These are phyloP conservation scores for Ustilago xerochloae DNA, from an alignment of 1,284 basidiomycete species.

Conservation along the genomic window DNA sequence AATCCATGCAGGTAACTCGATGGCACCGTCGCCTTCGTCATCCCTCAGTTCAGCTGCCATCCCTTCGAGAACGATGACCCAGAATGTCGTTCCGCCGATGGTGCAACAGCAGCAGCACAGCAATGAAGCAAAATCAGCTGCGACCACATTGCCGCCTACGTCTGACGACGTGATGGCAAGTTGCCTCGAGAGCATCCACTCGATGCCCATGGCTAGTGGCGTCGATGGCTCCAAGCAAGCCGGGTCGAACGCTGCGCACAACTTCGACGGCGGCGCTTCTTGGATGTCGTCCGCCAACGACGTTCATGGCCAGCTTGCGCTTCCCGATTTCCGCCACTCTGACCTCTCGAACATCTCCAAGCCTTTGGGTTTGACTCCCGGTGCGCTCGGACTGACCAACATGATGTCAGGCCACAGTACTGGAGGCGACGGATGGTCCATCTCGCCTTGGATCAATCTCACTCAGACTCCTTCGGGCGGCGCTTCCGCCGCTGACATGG, in stretches of 20 bases:
- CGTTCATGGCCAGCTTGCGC: slow-evolving; percentile 19
- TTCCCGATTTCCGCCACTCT: slow-evolving; percentile 23
- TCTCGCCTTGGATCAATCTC: slow-evolving; percentile 50
- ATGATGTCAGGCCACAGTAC: slow-evolving; percentile 14
- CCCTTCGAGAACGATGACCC: slow-evolving; percentile 12
- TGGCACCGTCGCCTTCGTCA: slow-evolving; percentile 8
- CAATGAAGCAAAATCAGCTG: not conserved
- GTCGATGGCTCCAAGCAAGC: slow-evolving; percentile 3
- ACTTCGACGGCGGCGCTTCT: slow-evolving; percentile 16
- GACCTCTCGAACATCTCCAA: slow-evolving; percentile 26
- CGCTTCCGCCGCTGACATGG: slow-evolving; percentile 7
- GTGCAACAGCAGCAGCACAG: not conserved
- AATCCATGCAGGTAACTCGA: not conserved
- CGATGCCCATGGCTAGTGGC: slow-evolving; percentile 7
- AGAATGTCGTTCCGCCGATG: not conserved
- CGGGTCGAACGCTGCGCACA: not conserved
- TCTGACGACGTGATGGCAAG: slow-evolving; percentile 34
- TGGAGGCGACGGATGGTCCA: slow-evolving; percentile 43
- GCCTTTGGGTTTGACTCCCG: slow-evolving; percentile 33
- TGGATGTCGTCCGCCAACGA: slow-evolving; percentile 32
- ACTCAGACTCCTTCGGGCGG: slow-evolving; percentile 24
- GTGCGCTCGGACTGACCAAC: slow-evolving; percentile 30
- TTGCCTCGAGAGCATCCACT: slow-evolving; percentile 46
- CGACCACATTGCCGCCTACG: not conserved
- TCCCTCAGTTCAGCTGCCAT: slow-evolving; percentile 13